phyloP scores from a whole-genome alignment of 2,329 filamentous ascomycete genomes.

The Westerdykella ornata region DNA sequence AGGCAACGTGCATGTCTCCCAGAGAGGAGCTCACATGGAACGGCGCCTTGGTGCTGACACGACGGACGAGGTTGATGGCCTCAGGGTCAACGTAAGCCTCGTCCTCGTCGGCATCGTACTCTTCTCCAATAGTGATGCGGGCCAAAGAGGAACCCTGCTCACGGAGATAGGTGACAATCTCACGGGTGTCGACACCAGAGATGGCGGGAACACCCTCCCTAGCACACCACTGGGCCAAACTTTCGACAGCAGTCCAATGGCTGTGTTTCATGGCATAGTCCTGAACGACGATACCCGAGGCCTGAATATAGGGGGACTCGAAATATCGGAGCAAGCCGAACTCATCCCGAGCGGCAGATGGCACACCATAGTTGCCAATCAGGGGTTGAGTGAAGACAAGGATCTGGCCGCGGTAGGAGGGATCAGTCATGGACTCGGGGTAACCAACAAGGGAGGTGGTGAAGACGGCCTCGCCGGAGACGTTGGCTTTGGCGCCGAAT shows the following conservation, averaged over 20 bases:
- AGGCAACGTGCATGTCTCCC: constrained; percentile 81
- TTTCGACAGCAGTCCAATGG: constrained; percentile 98
- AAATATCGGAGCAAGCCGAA: constrained; percentile 95
- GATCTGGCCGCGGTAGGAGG: constrained; percentile 76
- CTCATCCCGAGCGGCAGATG: constrained; percentile 75
- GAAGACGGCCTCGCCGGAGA: constrained; percentile 97
- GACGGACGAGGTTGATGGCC: constrained; percentile 92
- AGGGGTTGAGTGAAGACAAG: constrained; percentile 96
- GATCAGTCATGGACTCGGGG: constrained; percentile 75
- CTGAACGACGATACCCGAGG: constrained; percentile 88
- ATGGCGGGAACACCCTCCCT: constrained; percentile 94
- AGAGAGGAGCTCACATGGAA: constrained; percentile 86
- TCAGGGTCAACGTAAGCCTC: constrained; percentile 92
- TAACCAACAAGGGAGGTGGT: constrained; percentile 97
- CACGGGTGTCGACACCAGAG: constrained; percentile 92
- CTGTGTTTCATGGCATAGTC: constrained; percentile 92
- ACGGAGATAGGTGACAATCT: constrained; percentile 89
- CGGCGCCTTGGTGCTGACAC: constrained; percentile 94
- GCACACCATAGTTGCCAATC: constrained; percentile 98
- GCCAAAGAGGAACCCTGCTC: constrained; percentile 96
- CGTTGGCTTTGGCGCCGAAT: constrained; percentile 92
- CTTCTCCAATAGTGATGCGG: constrained; percentile 88
- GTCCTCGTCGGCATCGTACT: constrained; percentile 97
- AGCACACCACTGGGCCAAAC: constrained; percentile 86
- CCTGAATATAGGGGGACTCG: constrained; percentile 95